phyloP scores from a whole-genome alignment of 2,329 filamentous ascomycete species.

The Colletotrichum brevisporum region DNA sequence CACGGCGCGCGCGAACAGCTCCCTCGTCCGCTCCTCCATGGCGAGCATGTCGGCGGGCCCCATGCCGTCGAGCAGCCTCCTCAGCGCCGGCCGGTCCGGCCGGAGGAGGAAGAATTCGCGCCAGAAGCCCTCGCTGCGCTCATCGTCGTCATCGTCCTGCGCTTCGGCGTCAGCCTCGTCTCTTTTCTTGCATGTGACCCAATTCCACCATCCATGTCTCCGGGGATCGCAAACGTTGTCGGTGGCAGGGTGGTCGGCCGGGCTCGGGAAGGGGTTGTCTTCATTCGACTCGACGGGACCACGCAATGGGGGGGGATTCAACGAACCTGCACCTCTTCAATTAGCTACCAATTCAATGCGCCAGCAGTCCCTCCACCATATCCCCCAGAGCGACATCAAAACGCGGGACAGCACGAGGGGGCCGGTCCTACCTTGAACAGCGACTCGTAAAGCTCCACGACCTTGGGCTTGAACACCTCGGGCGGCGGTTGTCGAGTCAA shows the following conservation, averaged over 20 bases:
- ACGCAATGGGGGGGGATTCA: background rate
- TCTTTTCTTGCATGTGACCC: no score
- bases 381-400: background rate
- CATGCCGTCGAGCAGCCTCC: slow-evolving; percentile 77
- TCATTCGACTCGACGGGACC: background rate
- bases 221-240: background rate
- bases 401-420: background rate
- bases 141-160: slow-evolving; percentile 64
- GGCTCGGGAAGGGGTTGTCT: no score
- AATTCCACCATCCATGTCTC: background rate
- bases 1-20: slow-evolving; percentile 83
- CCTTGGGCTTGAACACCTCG: slow-evolving; percentile 93
- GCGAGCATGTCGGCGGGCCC: slow-evolving; percentile 82
- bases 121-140: slow-evolving; percentile 94
- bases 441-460: slow-evolving; percentile 88
- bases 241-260: no score
- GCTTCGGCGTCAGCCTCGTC: slow-evolving; percentile 3
- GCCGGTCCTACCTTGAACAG: slow-evolving; percentile 77
- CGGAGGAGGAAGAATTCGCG: slow-evolving; percentile 92
- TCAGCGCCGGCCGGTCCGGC: slow-evolving; percentile 80
- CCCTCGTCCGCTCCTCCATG: slow-evolving; percentile 82
- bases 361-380: no score
- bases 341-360: no score
- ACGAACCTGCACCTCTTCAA: background rate
- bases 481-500: slow-evolving; percentile 93